Base-by-base conservation (phyloP, 257 asterid genomes). In the Coffea eugenioides region DNA sequence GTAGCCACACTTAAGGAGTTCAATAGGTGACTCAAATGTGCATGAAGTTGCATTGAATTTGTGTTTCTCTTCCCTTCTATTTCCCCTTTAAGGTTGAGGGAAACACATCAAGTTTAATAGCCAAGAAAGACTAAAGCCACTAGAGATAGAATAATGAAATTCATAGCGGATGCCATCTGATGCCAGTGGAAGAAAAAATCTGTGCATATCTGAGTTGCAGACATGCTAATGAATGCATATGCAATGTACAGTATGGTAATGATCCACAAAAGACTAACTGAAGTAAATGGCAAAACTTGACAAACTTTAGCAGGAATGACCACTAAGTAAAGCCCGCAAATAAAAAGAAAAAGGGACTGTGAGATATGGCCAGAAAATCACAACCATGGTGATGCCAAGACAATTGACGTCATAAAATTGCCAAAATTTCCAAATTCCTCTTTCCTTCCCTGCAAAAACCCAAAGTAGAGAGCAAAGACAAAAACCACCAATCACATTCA, bases 401-500 rank as follows among this genome's bases (percentile, higher is more conserved):
- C 74, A 71, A 71, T 7, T 41, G 3, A 51, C 46, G 12, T 71
- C 75, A 52, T n/a, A 12, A 71, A 1, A 72, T 56, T 12, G 65
- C 39, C 65, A 56, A 73, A 73, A 16, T 41, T 73, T 52, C 43
- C 66, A 51, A 15, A 12, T 39, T 31, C 21, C 64, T n/a, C 34
- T 68, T 20, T 65, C 56, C 75, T 64, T 65, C 18, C n/a, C 64
- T 43, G 62, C 77, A 54, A 34, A 34, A 2, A 12, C 15, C 65
- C 65, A 23, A 45, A 3, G 66, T 23, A 81, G 69, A 25, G 15
- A 56, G 25, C 41, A 46, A 23, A 57, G 45, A 1, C 34, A 45
- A 23, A 62, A 69, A 45, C 25, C 46, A 12, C 57, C 54, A 75
- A 56, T 67, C 49, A 64, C 31, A 78, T 76, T 75, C 18, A 77